Base-by-base conservation (phyloP, 768 basidiomycete species). In the Panellus pusillus region DNA sequence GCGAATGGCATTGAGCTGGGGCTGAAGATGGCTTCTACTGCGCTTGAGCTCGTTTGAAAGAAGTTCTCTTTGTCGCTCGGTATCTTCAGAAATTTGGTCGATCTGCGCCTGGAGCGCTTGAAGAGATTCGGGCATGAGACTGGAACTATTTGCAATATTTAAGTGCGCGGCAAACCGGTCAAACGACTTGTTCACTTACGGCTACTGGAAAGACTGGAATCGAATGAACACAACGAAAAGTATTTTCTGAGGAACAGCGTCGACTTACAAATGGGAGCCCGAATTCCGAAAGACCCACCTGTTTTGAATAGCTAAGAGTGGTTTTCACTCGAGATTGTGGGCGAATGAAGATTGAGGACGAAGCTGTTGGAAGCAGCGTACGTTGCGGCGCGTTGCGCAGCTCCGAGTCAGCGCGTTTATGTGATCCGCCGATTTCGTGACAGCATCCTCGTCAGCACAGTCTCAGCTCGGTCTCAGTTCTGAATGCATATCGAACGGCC, bases 401-500 rank as follows among this genome's bases (percentile, higher is more conserved):
- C n/a, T n/a, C n/a, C n/a, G n/a, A n/a, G n/a, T n/a, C n/a, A n/a
- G n/a, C n/a, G n/a, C n/a, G n/a, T n/a, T n/a, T n/a, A n/a, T n/a
- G 17, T 40, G 17, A 40, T 20, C 39, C n/a, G 9, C 39, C 39
- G n/a, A 40, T 40, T 20, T 6, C 11, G 32, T 35, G 32, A 35
- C 7, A 35, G 32, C 32, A 28, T 43, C 27, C 47, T 36, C 53
- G 47, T 48, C 52, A 44, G 41, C 53, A n/a, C 39, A 7, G 39
- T 20, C 15, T 8, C n/a, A n/a, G n/a, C n/a, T n/a, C n/a, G n/a
- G n/a, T n/a, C n/a, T n/a, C n/a, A 32, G 37, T 36, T 9, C 24
- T 51, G 47, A 5, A 52, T 52, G 50, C 9, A 41, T 52, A 50
- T 24, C 24, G 3, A 42, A 32, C 61, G 17, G 51, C 36, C 36